A percentile compares a stretch with the other conserved stretches of the same genome.
Evolutionary conservation across 306 rosid genomes (phyloP).

Genomic region (Clitoria ternatea): DNA sequence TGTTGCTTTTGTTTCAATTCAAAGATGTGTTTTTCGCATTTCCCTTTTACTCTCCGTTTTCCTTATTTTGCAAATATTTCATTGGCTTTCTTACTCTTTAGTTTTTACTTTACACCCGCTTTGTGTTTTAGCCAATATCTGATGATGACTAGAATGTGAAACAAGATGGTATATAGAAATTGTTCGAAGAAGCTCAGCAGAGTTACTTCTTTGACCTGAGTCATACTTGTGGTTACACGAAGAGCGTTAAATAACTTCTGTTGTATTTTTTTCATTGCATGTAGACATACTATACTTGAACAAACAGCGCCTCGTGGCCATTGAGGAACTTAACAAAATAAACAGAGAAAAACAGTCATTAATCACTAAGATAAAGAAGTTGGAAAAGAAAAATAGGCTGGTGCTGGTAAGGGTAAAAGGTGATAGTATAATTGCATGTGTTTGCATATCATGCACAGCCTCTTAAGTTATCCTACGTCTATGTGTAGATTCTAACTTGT

Average conservation of each 20-base stretch:
- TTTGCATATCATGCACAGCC: slow-evolving; percentile 2
- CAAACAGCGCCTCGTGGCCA: slow-evolving; percentile 56
- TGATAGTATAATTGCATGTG: slow-evolving; percentile 21
- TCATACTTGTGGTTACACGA: background rate
- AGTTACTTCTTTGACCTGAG: slow-evolving; percentile 44
- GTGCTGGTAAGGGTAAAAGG: slow-evolving; percentile 55
- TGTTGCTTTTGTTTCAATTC: slow-evolving; percentile 16
- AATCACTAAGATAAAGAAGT: slow-evolving; percentile 45
- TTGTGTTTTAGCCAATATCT: slow-evolving; percentile 33
- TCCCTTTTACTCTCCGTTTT: background rate
- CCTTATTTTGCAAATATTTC: background rate
- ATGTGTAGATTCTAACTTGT: background rate
- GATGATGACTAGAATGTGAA: slow-evolving; percentile 35
- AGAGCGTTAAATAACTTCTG: slow-evolving; percentile 14
- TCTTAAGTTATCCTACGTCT: background rate
- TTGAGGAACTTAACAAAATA: slow-evolving; percentile 52
- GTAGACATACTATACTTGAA: slow-evolving; percentile 69
- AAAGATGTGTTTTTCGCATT: background rate
- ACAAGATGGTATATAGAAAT: slow-evolving; percentile 48
- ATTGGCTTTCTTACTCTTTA: background rate
- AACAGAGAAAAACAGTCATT: slow-evolving; percentile 50
- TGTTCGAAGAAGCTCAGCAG: slow-evolving; percentile 82
- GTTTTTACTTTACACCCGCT: background rate
- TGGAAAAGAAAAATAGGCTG: slow-evolving; percentile 54
- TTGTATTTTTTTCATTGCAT: slow-evolving; percentile 2